A percentile compares a stretch with the other conserved stretches of the same genome.
These are phyloP conservation scores for Rhodotorula graminis DNA, from an alignment of 768 basidiomycete genomes.

Conservation along the genomic window DNA sequence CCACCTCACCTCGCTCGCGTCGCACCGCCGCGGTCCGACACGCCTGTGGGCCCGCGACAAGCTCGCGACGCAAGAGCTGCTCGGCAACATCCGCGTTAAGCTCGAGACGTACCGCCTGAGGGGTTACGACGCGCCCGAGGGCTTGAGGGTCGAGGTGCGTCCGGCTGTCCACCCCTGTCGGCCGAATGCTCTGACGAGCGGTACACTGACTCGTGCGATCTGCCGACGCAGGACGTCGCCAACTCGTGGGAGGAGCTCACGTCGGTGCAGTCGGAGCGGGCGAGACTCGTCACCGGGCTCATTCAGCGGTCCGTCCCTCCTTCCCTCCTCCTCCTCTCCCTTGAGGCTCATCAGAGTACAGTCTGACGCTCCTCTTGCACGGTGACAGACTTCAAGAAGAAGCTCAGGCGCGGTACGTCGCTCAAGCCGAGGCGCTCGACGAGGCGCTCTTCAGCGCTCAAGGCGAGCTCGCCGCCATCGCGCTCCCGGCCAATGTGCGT, in stretches of 20 bases:
- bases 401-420: conserved; percentile 61
- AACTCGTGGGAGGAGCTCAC: conserved; percentile 68
- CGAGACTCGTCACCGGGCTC: conserved; percentile 78
- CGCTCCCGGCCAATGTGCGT: conserved; percentile 68
- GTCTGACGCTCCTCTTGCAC: neutral
- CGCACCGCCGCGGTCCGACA: conserved; percentile 66
- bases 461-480: conserved; percentile 65
- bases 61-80: conserved; percentile 77
- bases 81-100: conserved; percentile 91
- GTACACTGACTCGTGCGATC: neutral
- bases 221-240: conserved; percentile 60
- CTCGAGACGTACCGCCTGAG: conserved; percentile 80
- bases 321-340: neutral
- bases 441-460: conserved; percentile 63
- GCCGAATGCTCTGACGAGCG: too few relatives aligned
- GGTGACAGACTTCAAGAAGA: conserved; percentile 68
- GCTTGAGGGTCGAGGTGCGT: conserved; percentile 60
- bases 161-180: neutral
- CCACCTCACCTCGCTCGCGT: conserved; percentile 65
- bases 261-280: conserved; percentile 60
- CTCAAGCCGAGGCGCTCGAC: conserved; percentile 71
- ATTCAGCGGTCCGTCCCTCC: conserved; percentile 67
- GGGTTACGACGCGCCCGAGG: conserved; percentile 73
- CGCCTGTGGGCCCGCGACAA: conserved; percentile 76
- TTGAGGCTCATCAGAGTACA: neutral